A percentile compares a stretch with the other conserved stretches of the same genome.
Conservation (phyloP, 1,284 basidiomycete genomes). For the Trichosporon inkin region DNA sequence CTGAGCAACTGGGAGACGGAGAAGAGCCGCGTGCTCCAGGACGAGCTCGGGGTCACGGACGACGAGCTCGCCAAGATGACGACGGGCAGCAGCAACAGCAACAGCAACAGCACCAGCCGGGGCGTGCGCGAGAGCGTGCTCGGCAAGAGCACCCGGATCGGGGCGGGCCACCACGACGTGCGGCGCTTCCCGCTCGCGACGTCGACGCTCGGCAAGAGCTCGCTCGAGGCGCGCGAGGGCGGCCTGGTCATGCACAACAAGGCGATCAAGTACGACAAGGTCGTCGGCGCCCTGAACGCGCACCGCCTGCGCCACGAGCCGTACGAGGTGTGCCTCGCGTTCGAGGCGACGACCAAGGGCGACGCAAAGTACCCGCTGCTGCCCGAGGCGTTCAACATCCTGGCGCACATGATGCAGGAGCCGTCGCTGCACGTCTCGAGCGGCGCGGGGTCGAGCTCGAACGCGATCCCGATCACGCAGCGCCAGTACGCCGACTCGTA, state of each 20-base stretch:
- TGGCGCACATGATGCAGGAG: slow-evolving; percentile 53
- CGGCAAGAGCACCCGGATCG: slow-evolving; percentile 35
- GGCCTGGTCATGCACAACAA: slow-evolving; percentile 68
- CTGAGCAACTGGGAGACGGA: slow-evolving; percentile 45
- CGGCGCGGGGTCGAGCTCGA: slow-evolving; percentile 21
- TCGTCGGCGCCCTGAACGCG: slow-evolving; percentile 59
- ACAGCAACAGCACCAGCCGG: too few relatives aligned
- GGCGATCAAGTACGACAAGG: slow-evolving; percentile 90
- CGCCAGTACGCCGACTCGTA: slow-evolving; percentile 55
- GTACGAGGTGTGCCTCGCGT: slow-evolving; percentile 35
- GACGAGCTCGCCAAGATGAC: slow-evolving; percentile 39
- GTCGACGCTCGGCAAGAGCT: slow-evolving; percentile 30
- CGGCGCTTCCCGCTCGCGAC: slow-evolving; percentile 39
- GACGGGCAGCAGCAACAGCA: slow-evolving; percentile 8
- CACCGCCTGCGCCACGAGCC: slow-evolving; percentile 38
- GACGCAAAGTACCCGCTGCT: slow-evolving; percentile 50
- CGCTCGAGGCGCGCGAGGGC: slow-evolving; percentile 37
- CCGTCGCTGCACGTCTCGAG: slow-evolving; percentile 45
- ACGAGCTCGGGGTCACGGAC: slow-evolving; percentile 48
- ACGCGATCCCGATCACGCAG: slow-evolving; percentile 37
- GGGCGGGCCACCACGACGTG: too few relatives aligned
- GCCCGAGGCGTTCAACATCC: slow-evolving; percentile 44
- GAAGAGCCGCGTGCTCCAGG: slow-evolving; percentile 43
- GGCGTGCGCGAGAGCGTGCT: slow-evolving; percentile 24
- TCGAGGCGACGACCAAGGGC: slow-evolving; percentile 38